Evolutionary conservation across 2,329 filamentous ascomycete species (phyloP).

Genomic region (Arthrobotrys megalospora): DNA sequence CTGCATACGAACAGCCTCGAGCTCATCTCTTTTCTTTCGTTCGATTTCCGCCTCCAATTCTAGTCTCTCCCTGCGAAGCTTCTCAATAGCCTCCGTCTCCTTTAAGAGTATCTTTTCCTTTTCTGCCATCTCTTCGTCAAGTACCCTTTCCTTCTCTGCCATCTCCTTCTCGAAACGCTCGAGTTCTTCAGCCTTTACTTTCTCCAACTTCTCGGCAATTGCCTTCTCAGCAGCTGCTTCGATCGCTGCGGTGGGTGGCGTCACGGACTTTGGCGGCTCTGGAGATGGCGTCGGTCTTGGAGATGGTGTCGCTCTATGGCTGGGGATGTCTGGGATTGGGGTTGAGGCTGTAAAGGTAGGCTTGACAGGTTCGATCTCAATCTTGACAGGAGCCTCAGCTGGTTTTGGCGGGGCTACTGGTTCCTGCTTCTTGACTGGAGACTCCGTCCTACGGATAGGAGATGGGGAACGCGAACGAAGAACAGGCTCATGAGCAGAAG

Average conservation of each 20-base stretch:
- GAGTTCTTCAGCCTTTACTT: conserved; percentile 41
- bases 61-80: conserved; percentile 45
- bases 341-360: conserved; percentile 5
- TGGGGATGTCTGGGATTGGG: conserved; percentile 1
- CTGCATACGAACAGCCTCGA: conserved; percentile 56
- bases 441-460: conserved; percentile 40
- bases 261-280: conserved; percentile 38
- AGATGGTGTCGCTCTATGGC: conserved; percentile 21
- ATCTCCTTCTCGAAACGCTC: conserved; percentile 47
- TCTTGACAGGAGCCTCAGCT: conserved; percentile 31
- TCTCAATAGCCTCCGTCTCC: conserved; percentile 53
- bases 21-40: conserved; percentile 37
- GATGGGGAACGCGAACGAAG: conserved; percentile 46
- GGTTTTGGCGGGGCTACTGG: conserved; percentile 45
- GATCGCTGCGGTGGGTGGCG: conserved; percentile 11
- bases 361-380: conserved; percentile 36
- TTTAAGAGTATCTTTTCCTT: conserved; percentile 19
- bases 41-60: conserved; percentile 52
- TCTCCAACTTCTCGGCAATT: conserved; percentile 43
- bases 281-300: conserved; percentile 21
- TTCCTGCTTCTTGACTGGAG: conserved; percentile 47
- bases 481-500: conserved; percentile 19
- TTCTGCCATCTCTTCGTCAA: conserved; percentile 16
- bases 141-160: conserved; percentile 43
- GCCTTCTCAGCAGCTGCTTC: conserved; percentile 42